Evolutionary conservation across 352 stramenopile species (phyloP).

Genomic region (Globisporangium echinulatum): DNA sequence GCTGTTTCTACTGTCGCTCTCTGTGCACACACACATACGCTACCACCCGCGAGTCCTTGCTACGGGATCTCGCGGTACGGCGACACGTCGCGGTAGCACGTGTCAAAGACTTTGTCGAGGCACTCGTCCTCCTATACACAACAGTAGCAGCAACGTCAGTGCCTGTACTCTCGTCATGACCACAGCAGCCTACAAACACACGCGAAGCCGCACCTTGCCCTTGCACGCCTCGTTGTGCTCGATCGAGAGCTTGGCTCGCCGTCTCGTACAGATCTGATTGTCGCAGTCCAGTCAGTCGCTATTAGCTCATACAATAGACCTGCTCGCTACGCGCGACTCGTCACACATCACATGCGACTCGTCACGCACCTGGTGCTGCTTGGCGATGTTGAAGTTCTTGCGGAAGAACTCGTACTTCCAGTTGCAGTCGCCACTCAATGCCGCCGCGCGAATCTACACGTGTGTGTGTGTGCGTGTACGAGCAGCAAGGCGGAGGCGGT

Average conservation of each 20-base stretch:
- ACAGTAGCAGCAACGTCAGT: not conserved
- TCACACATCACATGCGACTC: no score
- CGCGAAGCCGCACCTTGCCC: conserved; percentile 36
- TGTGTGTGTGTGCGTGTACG: not conserved
- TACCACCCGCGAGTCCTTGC: not conserved
- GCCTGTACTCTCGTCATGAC: no score
- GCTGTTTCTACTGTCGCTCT: not conserved
- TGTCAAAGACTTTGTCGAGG: conserved; percentile 79
- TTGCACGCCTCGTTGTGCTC: conserved; percentile 70
- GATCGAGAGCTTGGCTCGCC: conserved; percentile 83
- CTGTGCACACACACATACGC: not conserved
- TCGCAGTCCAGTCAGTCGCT: no score
- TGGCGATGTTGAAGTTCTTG: conserved; percentile 87
- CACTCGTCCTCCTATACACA: conserved; percentile 64
- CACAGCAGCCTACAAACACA: no score
- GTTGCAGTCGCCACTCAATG: conserved; percentile 86
- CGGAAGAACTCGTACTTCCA: conserved; percentile 90
- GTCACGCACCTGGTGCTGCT: conserved; percentile 75
- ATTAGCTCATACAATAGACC: no score
- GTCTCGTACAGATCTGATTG: conserved; percentile 75
- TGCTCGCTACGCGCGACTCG: no score
- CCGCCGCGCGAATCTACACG: conserved; percentile 55
- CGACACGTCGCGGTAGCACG: conserved; percentile 80
- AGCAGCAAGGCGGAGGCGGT: no score
- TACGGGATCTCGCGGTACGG: conserved; percentile 83